Percentiles rank a stretch among this genome's conserved stretches.
Evolutionary conservation across 768 basidiomycete species (phyloP).

Genomic region (Gloeopeniophorella convolvens): DNA sequence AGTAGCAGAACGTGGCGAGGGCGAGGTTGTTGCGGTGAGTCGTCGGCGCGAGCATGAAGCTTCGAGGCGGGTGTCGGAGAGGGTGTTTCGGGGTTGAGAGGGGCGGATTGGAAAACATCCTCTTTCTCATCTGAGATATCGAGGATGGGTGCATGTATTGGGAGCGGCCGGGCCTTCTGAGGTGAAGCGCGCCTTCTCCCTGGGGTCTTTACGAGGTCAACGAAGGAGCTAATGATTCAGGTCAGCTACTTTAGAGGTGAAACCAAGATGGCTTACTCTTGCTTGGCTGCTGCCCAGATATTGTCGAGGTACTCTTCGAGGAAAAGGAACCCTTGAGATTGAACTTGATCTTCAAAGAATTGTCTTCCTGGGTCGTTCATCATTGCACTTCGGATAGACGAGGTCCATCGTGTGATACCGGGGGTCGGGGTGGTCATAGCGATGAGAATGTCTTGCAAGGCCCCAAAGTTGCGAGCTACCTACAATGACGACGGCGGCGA

Average conservation of each 20-base stretch:
- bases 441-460: too few species aligned
- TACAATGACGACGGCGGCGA: too few species aligned
- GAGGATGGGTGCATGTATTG: conserved; percentile 25
- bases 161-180: conserved; percentile 40
- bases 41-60: neutral
- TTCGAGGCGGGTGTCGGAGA: neutral
- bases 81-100: conserved; percentile 1
- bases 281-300: conserved; percentile 58
- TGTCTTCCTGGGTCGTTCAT: conserved; percentile 65
- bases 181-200: conserved; percentile 58
- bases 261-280: conserved; percentile 41
- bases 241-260: neutral
- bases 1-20: neutral
- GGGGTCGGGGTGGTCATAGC: conserved; percentile 18
- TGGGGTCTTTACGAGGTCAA: conserved; percentile 81
- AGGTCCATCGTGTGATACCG: conserved; percentile 65
- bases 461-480: neutral
- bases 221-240: conserved; percentile 45
- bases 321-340: conserved; percentile 70
- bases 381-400: conserved; percentile 61
- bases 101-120: conserved; percentile 8
- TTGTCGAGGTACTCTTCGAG: conserved; percentile 71
- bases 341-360: conserved; percentile 65
- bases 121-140: conserved; percentile 67
- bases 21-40: neutral